Base-by-base conservation (phyloP, 768 basidiomycete species). In the Hypholoma fasciculare region DNA sequence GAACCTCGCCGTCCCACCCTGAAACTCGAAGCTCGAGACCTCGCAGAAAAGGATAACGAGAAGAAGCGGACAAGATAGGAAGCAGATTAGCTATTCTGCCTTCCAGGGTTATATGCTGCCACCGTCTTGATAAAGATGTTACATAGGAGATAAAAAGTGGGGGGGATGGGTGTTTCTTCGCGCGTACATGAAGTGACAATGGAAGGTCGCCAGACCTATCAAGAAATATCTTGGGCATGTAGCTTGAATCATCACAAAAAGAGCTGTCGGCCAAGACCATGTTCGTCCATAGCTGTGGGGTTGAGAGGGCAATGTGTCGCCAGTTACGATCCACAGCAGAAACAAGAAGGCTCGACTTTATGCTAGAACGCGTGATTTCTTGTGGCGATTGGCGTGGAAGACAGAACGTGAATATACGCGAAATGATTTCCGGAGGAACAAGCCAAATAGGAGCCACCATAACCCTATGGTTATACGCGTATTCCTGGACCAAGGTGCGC, bases 291-390 rank as follows among this genome's bases (percentile, higher is more conserved):
- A 59, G 39, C 13, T 59, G 58, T 8, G 58, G 58, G 3, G 53
- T 53, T 13, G 43, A n/a, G 16, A 59, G 27, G 11, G 58, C 58
- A 3, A 59, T 46, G 11, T 54, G n/a, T 23, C 58, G 27, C 58
- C 58, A 59, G 38, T 59, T 46, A 14, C 30, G 52, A 34, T 50
- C 47, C 37, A 59, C 52, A 5, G 38, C 26, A 9, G 52, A 37
- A 13, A 59, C 43, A 23, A 54, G 34, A 13, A 59, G 30, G 14
- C 34, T 46, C 34, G 19, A 12, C 19, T 38, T 52, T 19, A 58
- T 30, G 36, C 43, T 52, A 14, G 43, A 27, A 4, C 57, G 49
- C 17, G 36, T 70, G 57, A 71, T 50, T 7, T 55, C 36, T 16
- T 47, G 30, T 23, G 40, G 43, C 44, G 37, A 17, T 30, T 17